These are phyloP conservation scores for Strigomonas oncopelti DNA, from an alignment of 208 protist genomes.

Conservation along the genomic window DNA sequence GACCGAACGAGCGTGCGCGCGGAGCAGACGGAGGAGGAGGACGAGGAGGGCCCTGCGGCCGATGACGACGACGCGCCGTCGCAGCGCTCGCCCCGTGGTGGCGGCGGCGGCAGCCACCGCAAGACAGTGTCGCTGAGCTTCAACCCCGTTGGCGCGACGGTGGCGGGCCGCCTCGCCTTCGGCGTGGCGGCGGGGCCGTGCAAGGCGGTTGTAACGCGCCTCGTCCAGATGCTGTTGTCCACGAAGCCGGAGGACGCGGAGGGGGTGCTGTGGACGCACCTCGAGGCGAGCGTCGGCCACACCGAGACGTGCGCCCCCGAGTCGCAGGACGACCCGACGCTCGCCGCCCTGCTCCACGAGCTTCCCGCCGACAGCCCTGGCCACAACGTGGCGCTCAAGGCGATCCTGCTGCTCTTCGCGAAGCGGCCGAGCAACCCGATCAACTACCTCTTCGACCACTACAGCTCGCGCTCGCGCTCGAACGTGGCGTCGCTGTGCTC, in stretches of 20 bases:
- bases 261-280: slow-evolving; percentile 50
- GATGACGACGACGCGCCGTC: neutral
- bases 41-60: slow-evolving; percentile 4
- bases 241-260: slow-evolving; percentile 52
- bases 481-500: slow-evolving; percentile 43
- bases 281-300: slow-evolving; percentile 41
- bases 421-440: slow-evolving; percentile 62
- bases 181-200: slow-evolving; percentile 26
- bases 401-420: slow-evolving; percentile 51
- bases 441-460: slow-evolving; percentile 63
- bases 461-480: slow-evolving; percentile 30
- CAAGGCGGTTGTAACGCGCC: slow-evolving; percentile 18
- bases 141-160: slow-evolving; percentile 22
- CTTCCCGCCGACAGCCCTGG: slow-evolving; percentile 37
- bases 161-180: slow-evolving; percentile 51
- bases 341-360: slow-evolving; percentile 42
- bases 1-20: neutral
- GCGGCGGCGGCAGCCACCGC: neutral
- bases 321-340: slow-evolving; percentile 39
- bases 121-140: neutral
- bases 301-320: slow-evolving; percentile 34
- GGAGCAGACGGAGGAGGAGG: neutral
- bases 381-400: slow-evolving; percentile 35
- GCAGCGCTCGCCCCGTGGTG: neutral
- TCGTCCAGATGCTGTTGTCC: slow-evolving; percentile 44